These are phyloP conservation scores for Purpureocillium lavendulum DNA, from an alignment of 2,329 filamentous ascomycete species.

Conservation along the genomic window DNA sequence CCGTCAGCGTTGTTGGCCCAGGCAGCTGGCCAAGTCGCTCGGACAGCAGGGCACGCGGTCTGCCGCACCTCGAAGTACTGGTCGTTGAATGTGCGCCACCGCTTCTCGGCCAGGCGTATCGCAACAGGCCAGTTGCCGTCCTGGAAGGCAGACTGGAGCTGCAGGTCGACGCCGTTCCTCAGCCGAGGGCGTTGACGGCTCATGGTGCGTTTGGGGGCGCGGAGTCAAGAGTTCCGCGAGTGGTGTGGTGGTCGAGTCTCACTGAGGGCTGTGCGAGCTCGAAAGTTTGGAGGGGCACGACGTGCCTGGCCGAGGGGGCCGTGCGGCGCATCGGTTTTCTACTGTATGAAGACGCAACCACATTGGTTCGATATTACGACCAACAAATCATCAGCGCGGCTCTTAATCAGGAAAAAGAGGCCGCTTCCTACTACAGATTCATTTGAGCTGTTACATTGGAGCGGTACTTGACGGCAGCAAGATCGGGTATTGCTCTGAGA, in stretches of 20 bases:
- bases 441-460: no score
- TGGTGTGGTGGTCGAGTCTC: not conserved
- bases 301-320: not conserved
- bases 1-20: slow-evolving; percentile 3
- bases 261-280: not conserved
- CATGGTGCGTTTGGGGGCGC: slow-evolving; percentile 15
- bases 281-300: slow-evolving; percentile 1
- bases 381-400: no score
- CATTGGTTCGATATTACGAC: no score
- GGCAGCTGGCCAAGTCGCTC: not conserved
- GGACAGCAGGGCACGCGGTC: not conserved
- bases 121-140: slow-evolving; percentile 45
- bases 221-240: not conserved
- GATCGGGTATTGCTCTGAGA: no score
- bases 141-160: slow-evolving; percentile 46
- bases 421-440: no score
- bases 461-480: no score
- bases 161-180: slow-evolving; percentile 42
- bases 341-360: no score
- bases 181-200: slow-evolving; percentile 27
- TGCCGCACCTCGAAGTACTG: slow-evolving; percentile 43
- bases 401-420: no score
- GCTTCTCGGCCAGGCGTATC: slow-evolving; percentile 43
- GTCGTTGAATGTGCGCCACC: slow-evolving; percentile 39
- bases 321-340: not conserved